These are phyloP conservation scores for Saccharomycopsis crataegensis DNA, from an alignment of 1,139 yeast genomes.

Conservation along the genomic window DNA sequence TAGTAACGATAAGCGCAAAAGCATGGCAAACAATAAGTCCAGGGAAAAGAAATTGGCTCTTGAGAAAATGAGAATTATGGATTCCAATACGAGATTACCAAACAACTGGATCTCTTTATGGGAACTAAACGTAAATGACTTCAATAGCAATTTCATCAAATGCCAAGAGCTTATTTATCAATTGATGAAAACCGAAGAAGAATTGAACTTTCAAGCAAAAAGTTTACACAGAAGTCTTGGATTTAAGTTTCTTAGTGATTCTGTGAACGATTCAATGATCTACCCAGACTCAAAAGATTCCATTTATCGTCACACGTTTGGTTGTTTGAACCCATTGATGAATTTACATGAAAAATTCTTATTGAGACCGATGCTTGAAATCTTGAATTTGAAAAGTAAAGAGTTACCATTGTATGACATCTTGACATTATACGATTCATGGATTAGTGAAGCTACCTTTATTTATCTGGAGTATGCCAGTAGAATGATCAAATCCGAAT, in stretches of 20 bases:
- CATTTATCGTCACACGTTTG: constrained; percentile 19
- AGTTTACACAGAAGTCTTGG: constrained; percentile 13
- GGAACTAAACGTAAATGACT: constrained; percentile 11
- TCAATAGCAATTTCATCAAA: constrained; percentile 8
- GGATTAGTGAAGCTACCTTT: constrained; percentile 16
- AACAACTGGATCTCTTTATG: constrained; percentile 14
- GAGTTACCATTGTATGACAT: constrained; percentile 15
- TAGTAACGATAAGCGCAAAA: constrained; percentile 4
- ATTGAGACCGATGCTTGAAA: constrained; percentile 18
- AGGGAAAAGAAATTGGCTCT: constrained; percentile 8
- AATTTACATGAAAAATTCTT: constrained; percentile 16
- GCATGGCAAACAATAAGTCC: constrained; percentile 1
- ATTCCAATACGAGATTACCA: constrained; percentile 14
- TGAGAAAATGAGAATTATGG: constrained; percentile 15
- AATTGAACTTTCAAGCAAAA: constrained; percentile 7
- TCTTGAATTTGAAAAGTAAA: constrained; percentile 13
- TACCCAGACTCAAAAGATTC: constrained; percentile 14
- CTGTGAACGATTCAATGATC: constrained; percentile 6
- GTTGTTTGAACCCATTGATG: constrained; percentile 18
- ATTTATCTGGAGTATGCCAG: constrained; percentile 16
- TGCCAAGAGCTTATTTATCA: constrained; percentile 17
- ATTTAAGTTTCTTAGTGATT: constrained; percentile 13
- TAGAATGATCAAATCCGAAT: constrained; percentile 11
- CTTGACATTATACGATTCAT: constrained; percentile 9
- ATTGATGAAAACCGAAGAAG: constrained; percentile 15